Conservation (phyloP, 495 filamentous ascomycete genomes). For the Talaromyces adpressus region DNA sequence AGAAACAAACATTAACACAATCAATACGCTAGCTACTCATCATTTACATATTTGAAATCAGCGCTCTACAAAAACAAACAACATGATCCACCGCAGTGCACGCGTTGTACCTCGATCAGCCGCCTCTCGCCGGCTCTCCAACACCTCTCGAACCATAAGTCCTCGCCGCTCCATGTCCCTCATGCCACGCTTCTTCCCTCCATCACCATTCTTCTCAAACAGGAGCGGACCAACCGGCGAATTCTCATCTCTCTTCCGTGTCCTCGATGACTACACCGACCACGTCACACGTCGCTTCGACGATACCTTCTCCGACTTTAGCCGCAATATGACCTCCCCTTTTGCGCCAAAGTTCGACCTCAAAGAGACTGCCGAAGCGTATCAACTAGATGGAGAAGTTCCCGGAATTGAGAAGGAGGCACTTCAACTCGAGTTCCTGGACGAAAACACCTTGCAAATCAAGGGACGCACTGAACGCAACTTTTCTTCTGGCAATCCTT, state of each 20-base stretch:
- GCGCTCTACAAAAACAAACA: background rate
- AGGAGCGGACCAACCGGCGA: slow-evolving; percentile 15
- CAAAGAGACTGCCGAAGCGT: slow-evolving; percentile 58
- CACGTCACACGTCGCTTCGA: slow-evolving; percentile 21
- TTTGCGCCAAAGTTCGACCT: slow-evolving; percentile 81
- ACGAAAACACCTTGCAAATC: slow-evolving; percentile 69
- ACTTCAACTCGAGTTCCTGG: slow-evolving; percentile 78
- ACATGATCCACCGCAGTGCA: slow-evolving; percentile 1
- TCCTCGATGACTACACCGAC: slow-evolving; percentile 36
- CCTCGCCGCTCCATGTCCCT: slow-evolving; percentile 25
- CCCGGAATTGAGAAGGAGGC: slow-evolving; percentile 76
- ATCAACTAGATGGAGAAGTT: slow-evolving; percentile 85
- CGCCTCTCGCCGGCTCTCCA: slow-evolving; percentile 3
- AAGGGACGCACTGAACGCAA: slow-evolving; percentile 50
- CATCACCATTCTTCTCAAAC: slow-evolving; percentile 10
- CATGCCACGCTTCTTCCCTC: slow-evolving; percentile 15
- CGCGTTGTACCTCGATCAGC: background rate
- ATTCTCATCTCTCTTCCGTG: slow-evolving; percentile 37
- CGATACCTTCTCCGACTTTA: slow-evolving; percentile 12
- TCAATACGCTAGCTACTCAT: background rate
- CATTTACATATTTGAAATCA: background rate
- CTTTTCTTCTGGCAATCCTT: slow-evolving; percentile 1
- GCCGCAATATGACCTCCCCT: slow-evolving; percentile 14
- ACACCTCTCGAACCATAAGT: background rate
- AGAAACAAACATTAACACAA: background rate